Evolutionary conservation across 257 asterid species (phyloP).

Genomic region (Solanum acaule): DNA sequence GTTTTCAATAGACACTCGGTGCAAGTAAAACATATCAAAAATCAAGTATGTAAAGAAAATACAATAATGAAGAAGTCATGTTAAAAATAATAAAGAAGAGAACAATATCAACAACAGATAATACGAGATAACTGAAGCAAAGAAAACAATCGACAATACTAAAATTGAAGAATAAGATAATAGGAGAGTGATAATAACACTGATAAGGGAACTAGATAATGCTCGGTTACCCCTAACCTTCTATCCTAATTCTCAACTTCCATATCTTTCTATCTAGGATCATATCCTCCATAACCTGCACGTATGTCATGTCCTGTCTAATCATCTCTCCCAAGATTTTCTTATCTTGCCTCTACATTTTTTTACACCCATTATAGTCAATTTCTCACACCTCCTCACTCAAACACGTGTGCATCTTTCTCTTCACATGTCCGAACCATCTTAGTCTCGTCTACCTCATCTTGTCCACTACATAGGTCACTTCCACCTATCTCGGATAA

Average conservation of each 20-base stretch:
- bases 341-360: background rate
- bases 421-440: background rate
- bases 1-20: background rate
- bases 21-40: background rate
- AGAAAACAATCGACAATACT: background rate
- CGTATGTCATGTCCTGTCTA: background rate
- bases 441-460: background rate
- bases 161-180: background rate
- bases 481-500: background rate
- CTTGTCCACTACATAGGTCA: background rate
- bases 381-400: background rate
- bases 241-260: background rate
- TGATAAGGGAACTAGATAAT: background rate
- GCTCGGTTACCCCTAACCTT: background rate
- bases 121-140: background rate
- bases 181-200: background rate
- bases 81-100: background rate
- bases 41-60: background rate
- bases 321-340: background rate
- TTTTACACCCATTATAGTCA: background rate
- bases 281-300: background rate
- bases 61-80: background rate
- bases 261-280: background rate
- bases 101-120: background rate
- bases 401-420: background rate